Conservation (phyloP, 768 basidiomycete genomes). For the Astraeus odoratus region DNA sequence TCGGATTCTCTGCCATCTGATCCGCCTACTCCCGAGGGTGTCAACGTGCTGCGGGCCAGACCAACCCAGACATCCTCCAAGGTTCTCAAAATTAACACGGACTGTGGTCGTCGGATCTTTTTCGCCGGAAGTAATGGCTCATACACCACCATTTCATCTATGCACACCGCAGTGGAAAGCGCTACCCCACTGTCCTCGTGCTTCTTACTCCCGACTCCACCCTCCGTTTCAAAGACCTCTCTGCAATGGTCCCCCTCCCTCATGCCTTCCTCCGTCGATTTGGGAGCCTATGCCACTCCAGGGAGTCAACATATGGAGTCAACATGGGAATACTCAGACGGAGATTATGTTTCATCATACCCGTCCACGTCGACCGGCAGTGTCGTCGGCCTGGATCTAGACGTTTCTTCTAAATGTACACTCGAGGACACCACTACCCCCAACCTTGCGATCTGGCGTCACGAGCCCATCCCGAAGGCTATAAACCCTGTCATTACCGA, state of each 20-base stretch:
- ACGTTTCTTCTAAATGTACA: conserved; percentile 25
- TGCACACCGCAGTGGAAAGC: conserved; percentile 69
- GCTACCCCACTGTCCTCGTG: conserved; percentile 53
- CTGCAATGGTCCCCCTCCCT: conserved; percentile 23
- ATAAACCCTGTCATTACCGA: conserved; percentile 19
- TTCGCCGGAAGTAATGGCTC: conserved; percentile 39
- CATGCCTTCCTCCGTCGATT: conserved; percentile 33
- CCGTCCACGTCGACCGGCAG: conserved; percentile 34
- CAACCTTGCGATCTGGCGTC: conserved; percentile 28
- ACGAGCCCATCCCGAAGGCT: conserved; percentile 20
- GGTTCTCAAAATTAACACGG: conserved; percentile 56
- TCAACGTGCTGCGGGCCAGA: conserved; percentile 35
- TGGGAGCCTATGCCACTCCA: conserved; percentile 34
- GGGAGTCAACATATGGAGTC: conserved; percentile 48
- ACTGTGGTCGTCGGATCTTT: conserved; percentile 29
- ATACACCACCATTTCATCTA: conserved; percentile 46
- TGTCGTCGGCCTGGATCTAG: conserved; percentile 27
- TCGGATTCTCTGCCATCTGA: conserved; percentile 38
- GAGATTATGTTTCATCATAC: conserved; percentile 42
- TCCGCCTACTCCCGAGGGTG: conserved; percentile 53
- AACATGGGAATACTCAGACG: conserved; percentile 41
- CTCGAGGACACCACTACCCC: conserved; percentile 25
- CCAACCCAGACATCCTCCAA: conserved; percentile 30
- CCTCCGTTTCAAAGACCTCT: conserved; percentile 32
- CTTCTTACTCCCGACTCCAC: conserved; percentile 44